Evolutionary conservation across 306 rosid genomes (phyloP), one percentile per base, ranked within the genome.

Genomic region (Castanea sativa): DNA sequence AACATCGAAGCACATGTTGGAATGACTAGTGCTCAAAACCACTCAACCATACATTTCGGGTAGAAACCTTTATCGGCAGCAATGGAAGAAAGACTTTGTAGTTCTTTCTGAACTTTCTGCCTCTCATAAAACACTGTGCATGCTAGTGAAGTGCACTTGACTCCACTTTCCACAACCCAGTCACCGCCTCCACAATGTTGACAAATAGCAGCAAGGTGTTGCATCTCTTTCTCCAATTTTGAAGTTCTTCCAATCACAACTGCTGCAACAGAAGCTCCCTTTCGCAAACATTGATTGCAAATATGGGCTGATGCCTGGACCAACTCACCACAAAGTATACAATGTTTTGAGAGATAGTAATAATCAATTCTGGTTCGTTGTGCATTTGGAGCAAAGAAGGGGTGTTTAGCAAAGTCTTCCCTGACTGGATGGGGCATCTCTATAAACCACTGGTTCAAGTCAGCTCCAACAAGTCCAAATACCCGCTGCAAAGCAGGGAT

Each of bases 401-500:
- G 83, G 80, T 76, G 88, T 82, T 91, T 94, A 60, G 83, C 79
- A 84, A 77, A 79, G 60, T 89, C 84, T 83, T 94, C 95, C 83
- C 93, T 85, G 21, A 69, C 59, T 13, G 94, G 86, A 18, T 95
- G 99, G 43, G 99, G 97, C 95, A 94, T 86, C 83, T 92, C 97
- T 49, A 76, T 81, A 79, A 94, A 89, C 99, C 97, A 94, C 82
- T 76, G 90, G 84, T 83, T 87, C 83, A 94, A 85, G 82, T 94
- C 90, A 35, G 92, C 99, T 69, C 97, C 93, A 65, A 91, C 90
- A 84, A 91, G 99, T 69, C 97, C 93, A 82, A 92, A 90, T 41
- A 79, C 93, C 73, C 99, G 91, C 81, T 92, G 99, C 83, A 94
- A 82, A 78, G 97, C 93, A 14, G 99, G 99, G 80, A 92, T 91